A percentile compares a stretch with the other conserved stretches of the same genome.
Conservation (phyloP, 306 rosid genomes). For the Castanea sativa region DNA sequence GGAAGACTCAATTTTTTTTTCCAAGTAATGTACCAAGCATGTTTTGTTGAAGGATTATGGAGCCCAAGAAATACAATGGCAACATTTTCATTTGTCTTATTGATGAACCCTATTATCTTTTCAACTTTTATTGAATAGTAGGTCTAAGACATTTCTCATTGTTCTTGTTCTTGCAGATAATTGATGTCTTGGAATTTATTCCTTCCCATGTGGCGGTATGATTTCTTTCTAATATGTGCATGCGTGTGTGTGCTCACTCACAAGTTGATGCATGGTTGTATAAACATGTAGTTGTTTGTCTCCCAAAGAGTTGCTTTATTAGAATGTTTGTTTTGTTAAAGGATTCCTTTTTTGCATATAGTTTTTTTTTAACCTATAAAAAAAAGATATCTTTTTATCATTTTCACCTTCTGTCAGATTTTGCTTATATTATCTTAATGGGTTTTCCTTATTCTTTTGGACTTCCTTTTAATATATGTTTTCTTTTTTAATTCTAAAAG, state of each 20-base stretch:
- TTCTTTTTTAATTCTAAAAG: neutral
- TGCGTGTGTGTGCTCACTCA: neutral
- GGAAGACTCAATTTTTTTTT: no score
- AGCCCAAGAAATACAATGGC: neutral
- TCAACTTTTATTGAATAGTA: no score
- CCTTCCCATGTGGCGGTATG: constrained; percentile 98
- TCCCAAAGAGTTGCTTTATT: neutral
- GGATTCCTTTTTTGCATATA: neutral
- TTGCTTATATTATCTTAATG: neutral
- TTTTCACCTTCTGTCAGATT: neutral
- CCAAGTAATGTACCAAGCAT: neutral
- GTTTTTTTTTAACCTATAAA: neutral
- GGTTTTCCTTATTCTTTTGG: neutral
- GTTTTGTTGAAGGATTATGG: neutral
- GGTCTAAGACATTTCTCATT: constrained; percentile 16
- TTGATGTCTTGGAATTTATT: constrained; percentile 81
- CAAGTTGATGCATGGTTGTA: neutral
- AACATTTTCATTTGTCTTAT: neutral
- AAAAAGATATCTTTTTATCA: neutral
- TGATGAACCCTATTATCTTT: neutral
- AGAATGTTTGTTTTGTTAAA: neutral
- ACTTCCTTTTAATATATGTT: neutral
- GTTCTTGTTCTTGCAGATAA: constrained; percentile 56
- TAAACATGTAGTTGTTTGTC: neutral
- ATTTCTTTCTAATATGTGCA: constrained; percentile 15